These are phyloP conservation scores for Candida glucosophila DNA, from an alignment of 1,139 yeast genomes.

Conservation along the genomic window DNA sequence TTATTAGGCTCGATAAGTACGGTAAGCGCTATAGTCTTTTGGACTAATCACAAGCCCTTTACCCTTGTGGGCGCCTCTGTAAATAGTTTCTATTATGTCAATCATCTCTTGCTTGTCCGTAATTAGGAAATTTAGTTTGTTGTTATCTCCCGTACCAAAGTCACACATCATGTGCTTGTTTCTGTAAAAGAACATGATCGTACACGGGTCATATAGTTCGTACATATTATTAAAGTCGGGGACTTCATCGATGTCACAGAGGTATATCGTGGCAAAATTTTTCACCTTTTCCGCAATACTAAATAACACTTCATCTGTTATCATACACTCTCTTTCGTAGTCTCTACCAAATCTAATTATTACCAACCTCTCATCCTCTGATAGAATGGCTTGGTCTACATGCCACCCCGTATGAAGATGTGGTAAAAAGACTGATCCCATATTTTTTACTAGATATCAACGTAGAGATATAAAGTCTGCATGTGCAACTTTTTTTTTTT, in stretches of 20 bases:
- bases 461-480: too few species aligned
- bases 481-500: too few species aligned
- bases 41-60: constrained; percentile 90
- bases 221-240: constrained; percentile 91
- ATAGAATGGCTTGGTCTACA: constrained; percentile 87
- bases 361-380: constrained; percentile 82
- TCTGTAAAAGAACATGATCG: constrained; percentile 86
- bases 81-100: constrained; percentile 83
- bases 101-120: constrained; percentile 83
- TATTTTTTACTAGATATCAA: too few species aligned
- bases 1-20: too few species aligned
- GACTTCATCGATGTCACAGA: constrained; percentile 83
- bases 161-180: constrained; percentile 98
- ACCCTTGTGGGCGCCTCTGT: constrained; percentile 87
- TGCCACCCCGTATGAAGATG: constrained; percentile 88
- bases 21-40: constrained; percentile 39
- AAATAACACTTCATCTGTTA: constrained; percentile 80
- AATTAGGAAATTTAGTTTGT: constrained; percentile 74
- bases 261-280: constrained; percentile 80
- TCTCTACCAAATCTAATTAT: constrained; percentile 85
- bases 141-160: constrained; percentile 96
- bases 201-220: constrained; percentile 83
- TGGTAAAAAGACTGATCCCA: constrained; percentile 86
- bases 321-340: constrained; percentile 69
- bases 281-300: constrained; percentile 75